Evolutionary conservation across 768 basidiomycete genomes (phyloP), one percentile per base, ranked within the genome.

Genomic region (Termitomyces sp.): DNA sequence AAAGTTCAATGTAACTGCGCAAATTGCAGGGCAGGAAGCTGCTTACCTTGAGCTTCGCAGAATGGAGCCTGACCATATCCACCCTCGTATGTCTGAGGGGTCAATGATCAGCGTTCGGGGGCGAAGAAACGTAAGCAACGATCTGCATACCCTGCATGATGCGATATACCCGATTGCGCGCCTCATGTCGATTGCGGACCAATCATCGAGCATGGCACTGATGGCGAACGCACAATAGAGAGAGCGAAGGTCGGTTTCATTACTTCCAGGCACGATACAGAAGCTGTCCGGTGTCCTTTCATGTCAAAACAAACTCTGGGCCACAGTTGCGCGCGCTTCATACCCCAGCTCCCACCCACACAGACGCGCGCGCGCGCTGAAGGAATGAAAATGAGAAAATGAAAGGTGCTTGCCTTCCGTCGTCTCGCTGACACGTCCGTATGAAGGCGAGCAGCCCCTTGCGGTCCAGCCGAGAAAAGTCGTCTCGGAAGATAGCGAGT

Each of bases 181-280:
- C 5, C 79, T 75, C 9, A 89, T 73, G 65, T 92, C 80, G 53
- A 96, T 75, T 32, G 84, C 86, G 0, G 86, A 85, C 88, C 92
- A 94, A 68, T 93, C 90, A 61, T 86, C 71, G 20, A 97, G 76
- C 82, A 98, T 85, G 55, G 78, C 81, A 63, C 87, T 86, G 64
- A 98, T 84, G 8, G 86, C 90, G 69, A 94, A 92, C 0, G 94
- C 95, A 65, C 92, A 94, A 68, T 96, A 97, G 3, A 86, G 79
- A 42, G 91, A 91, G 36, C 96, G 83, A 40, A 96, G 74, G 67
- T 98, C 94, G 4, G 85, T 82, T 71, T 96, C 91, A 5, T 81
- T 83, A 48, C 79, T 77, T 43, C 78, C 78, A n/a, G 91, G 89
- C 17, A 85, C 77, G 15, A 86, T 86, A 31, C 85, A 86, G 72